Conservation (phyloP, 192 early-diverging fungal species). For the Geranomyces variabilis region DNA sequence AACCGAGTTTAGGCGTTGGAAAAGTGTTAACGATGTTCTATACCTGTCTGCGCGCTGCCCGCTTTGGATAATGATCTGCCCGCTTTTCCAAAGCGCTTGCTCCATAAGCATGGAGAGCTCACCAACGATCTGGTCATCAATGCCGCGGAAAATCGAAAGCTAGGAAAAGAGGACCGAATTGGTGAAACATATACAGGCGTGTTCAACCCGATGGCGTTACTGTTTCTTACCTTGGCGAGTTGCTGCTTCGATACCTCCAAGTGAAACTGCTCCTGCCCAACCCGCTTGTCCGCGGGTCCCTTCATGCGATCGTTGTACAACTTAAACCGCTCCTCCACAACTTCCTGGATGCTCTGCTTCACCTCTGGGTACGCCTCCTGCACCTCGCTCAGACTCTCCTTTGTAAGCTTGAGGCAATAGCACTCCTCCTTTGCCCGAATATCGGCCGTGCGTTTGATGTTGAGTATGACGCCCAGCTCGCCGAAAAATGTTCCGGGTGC, state of each 20-base stretch:
- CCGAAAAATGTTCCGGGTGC: constrained; percentile 53
- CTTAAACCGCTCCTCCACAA: constrained; percentile 48
- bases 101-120: constrained; percentile 48
- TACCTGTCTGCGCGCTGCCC: constrained; percentile 38
- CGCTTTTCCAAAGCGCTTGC: constrained; percentile 37
- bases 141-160: constrained; percentile 42
- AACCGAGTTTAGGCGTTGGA: constrained; percentile 3
- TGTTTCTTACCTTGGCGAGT: constrained; percentile 40
- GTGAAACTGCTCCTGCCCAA: constrained; percentile 34
- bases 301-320: constrained; percentile 34
- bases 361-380: constrained; percentile 44
- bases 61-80: constrained; percentile 42
- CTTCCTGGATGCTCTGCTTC: constrained; percentile 39
- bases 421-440: constrained; percentile 53
- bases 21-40: too few relatives aligned
- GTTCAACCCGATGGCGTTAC: neutral
- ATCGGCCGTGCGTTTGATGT: constrained; percentile 51
- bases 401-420: constrained; percentile 47
- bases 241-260: constrained; percentile 49
- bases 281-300: neutral
- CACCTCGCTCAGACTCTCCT: constrained; percentile 39
- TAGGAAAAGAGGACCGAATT: constrained; percentile 18
- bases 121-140: constrained; percentile 37
- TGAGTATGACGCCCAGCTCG: constrained; percentile 54
- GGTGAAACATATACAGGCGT: too few relatives aligned